Conservation (phyloP, 179 eudicot species). For the Beta macrorhiza region DNA sequence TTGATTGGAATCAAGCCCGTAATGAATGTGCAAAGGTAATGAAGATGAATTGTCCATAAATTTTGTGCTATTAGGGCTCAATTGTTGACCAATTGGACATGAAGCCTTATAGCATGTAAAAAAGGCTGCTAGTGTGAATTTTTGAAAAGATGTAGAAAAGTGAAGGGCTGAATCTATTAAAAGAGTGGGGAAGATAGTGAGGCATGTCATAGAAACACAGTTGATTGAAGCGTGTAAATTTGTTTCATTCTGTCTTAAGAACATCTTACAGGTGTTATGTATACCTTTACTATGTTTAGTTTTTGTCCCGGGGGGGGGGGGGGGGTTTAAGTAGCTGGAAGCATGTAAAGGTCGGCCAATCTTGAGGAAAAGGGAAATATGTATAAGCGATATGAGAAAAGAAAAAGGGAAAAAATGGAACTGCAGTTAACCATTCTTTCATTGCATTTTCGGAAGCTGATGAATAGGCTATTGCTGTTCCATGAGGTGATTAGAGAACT, state of each 20-base stretch:
- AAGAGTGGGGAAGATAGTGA: not conserved
- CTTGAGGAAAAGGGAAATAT: not conserved
- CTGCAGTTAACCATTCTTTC: not conserved
- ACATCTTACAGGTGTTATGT: too few species aligned
- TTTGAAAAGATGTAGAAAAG: not conserved
- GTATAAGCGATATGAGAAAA: not conserved
- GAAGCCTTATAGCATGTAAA: not conserved
- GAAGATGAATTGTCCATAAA: not conserved
- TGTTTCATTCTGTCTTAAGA: not conserved
- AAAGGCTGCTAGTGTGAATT: not conserved
- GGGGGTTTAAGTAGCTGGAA: not conserved
- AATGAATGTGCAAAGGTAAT: constrained; percentile 69
- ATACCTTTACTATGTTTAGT: too few species aligned
- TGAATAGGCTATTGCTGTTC: not conserved
- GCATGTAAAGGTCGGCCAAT: not conserved
- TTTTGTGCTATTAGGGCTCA: not conserved
- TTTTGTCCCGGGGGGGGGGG: not conserved
- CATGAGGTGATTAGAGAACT: not conserved
- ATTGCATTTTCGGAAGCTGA: not conserved
- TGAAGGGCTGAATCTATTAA: not conserved
- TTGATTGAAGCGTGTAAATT: not conserved
- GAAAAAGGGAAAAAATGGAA: not conserved
- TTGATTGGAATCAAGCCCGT: constrained; percentile 64
- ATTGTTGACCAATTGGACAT: not conserved
- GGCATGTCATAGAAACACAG: not conserved